Percentiles rank a stretch among this genome's conserved stretches.
phyloP scores from a whole-genome alignment of 2,329 filamentous ascomycete species.

The Phyllosticta capitalensis region DNA sequence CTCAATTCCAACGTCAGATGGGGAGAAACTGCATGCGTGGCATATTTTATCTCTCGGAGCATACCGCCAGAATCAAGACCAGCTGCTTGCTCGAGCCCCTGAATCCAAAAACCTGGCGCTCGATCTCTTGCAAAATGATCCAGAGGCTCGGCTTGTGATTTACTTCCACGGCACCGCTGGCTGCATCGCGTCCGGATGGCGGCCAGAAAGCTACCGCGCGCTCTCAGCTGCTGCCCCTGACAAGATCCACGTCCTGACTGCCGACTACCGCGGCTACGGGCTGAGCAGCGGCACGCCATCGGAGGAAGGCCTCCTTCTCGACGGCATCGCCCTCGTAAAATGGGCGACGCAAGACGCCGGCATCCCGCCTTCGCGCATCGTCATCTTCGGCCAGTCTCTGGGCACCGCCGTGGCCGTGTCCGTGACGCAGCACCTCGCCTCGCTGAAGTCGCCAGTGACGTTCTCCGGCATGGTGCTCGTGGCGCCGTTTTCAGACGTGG shows the following conservation, averaged over 20 bases:
- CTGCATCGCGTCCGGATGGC: constrained; percentile 46
- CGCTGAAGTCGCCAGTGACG: constrained; percentile 33
- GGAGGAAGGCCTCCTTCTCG: constrained; percentile 69
- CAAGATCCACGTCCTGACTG: constrained; percentile 58
- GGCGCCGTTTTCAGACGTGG: constrained; percentile 48
- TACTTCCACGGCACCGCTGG: constrained; percentile 52
- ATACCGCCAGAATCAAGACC: constrained; percentile 35
- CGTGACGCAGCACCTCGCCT: constrained; percentile 35
- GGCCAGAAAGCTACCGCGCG: constrained; percentile 47
- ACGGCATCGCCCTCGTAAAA: constrained; percentile 64
- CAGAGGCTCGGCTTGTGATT: constrained; percentile 53
- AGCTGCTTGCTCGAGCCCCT: constrained; percentile 34
- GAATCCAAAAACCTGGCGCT: constrained; percentile 48
- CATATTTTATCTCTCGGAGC: constrained; percentile 40
- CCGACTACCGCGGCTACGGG: constrained; percentile 89
- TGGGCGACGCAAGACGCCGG: constrained; percentile 61
- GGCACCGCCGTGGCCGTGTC: constrained; percentile 60
- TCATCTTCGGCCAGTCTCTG: constrained; percentile 77
- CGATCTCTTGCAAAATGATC: constrained; percentile 52
- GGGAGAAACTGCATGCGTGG: constrained; percentile 39
- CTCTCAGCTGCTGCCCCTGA: constrained; percentile 41
- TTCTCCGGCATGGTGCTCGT: constrained; percentile 49
- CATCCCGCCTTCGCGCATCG: constrained; percentile 62
- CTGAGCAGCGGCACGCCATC: constrained; percentile 68
- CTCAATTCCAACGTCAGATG: constrained; percentile 32